Evolutionary conservation across 805 yeast genomes (phyloP).

Genomic region (Pichia phayaonensis): DNA sequence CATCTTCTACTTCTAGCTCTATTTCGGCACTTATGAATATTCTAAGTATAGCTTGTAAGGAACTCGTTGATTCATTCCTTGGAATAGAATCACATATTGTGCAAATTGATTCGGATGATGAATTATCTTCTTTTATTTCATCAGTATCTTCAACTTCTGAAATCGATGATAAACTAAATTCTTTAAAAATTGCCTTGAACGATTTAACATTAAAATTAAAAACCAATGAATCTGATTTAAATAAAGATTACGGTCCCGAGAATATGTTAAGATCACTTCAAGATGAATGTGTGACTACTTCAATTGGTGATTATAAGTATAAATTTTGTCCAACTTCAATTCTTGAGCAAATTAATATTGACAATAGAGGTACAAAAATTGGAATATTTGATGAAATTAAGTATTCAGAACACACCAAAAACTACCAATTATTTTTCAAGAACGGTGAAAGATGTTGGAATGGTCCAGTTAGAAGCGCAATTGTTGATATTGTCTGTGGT

Average conservation of each 20-base stretch:
- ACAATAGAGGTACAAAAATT: conserved; percentile 40
- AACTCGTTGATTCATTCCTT: conserved; percentile 17
- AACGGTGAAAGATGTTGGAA: conserved; percentile 87
- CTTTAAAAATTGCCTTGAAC: conserved; percentile 26
- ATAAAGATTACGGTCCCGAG: conserved; percentile 45
- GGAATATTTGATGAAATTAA: conserved; percentile 34
- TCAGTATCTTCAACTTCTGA: background rate
- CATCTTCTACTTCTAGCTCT: background rate
- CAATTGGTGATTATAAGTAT: conserved; percentile 67
- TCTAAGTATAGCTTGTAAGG: background rate
- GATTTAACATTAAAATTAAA: conserved; percentile 13
- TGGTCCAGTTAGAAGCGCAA: conserved; percentile 77
- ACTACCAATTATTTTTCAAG: conserved; percentile 30
- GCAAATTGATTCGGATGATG: background rate
- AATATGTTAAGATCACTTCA: conserved; percentile 55
- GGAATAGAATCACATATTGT: conserved; percentile 12
- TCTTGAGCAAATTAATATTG: conserved; percentile 45
- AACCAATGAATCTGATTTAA: conserved; percentile 7
- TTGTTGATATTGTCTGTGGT: conserved; percentile 63
- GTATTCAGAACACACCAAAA: conserved; percentile 10
- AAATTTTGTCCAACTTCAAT: conserved; percentile 50
- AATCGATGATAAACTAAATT: conserved; percentile 7
- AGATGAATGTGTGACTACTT: conserved; percentile 34
- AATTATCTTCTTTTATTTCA: background rate
- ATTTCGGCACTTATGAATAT: background rate